Evolutionary conservation across 257 asterid genomes (phyloP), one percentile per base, ranked within the genome.

Genomic region (Plantago major): DNA sequence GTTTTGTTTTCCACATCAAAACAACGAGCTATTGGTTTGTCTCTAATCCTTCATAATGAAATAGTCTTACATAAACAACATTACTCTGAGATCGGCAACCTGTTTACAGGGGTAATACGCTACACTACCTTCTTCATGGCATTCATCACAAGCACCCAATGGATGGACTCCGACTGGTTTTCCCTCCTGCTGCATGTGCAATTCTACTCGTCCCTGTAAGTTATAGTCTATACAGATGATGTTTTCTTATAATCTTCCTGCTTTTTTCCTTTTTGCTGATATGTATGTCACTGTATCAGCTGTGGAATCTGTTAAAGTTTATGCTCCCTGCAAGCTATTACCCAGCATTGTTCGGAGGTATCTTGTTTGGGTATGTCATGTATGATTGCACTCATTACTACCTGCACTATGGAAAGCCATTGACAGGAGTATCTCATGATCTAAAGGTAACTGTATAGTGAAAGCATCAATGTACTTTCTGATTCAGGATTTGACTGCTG

Each of bases 361-460:
- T 58, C 18, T 74, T 89, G 81, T 69, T 89, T 58, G 97, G 97
- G 56, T 89, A 89, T 62, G 72, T 84, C 42, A 67, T 84, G 71
- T 89, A 89, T 64, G 95, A 89, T 65, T 81, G 89, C 79, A 84
- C 91, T 15, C 97, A 89, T 63, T 89, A 89, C 77, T 82, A 86
- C 72, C 65, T 89, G 55, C 97, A 89, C 76, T 77, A 89, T 26
- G 95, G 90, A 40, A 82, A 89, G 62, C 94, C 95, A 69, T 12
- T 66, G 30, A 63, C 67, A 58, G 91, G 87, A 28, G 60, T 80
- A 40, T 42, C 89, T 51, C 79, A 77, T 61, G 54, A 72, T 22
- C 83, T 89, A 70, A 89, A 82, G 96, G 96, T 86, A 75, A 43
- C 38, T 45, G 22, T n/a, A n/a, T n/a, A 12, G 1, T 59, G 49